Conservation (phyloP, 2,329 filamentous ascomycete genomes). For the Chaetomiaceae sp. region DNA sequence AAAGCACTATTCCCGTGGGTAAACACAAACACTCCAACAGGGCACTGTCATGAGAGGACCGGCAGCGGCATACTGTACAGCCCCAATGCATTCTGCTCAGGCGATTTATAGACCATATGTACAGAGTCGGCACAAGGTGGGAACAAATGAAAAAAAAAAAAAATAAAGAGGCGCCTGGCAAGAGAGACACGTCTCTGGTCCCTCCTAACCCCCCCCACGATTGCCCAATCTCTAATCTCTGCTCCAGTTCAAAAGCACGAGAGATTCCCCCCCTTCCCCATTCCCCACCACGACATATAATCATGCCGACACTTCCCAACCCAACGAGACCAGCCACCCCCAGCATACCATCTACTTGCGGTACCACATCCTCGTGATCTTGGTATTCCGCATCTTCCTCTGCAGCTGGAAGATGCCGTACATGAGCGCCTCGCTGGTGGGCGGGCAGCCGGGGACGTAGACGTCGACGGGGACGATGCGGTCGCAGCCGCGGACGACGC, state of each 20-base stretch:
- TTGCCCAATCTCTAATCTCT: background rate
- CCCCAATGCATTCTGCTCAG: background rate
- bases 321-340: background rate
- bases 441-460: conserved; percentile 61
- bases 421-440: conserved; percentile 43
- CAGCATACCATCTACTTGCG: conserved; percentile 34
- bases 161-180: background rate
- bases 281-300: too few relatives aligned
- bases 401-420: conserved; percentile 63
- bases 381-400: conserved; percentile 59
- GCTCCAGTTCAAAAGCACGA: background rate
- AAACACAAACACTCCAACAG: too few relatives aligned
- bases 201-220: background rate
- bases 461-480: conserved; percentile 63
- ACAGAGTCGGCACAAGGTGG: background rate
- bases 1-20: too few relatives aligned
- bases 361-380: conserved; percentile 47
- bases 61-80: conserved; percentile 6
- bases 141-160: background rate
- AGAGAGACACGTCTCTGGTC: background rate
- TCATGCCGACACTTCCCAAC: background rate
- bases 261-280: background rate
- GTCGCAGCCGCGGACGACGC: conserved; percentile 60
- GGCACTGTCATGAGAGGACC: too few relatives aligned
- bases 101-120: conserved; percentile 6